Evolutionary conservation across 768 basidiomycete genomes (phyloP).

Genomic region (Lentinula boryana): DNA sequence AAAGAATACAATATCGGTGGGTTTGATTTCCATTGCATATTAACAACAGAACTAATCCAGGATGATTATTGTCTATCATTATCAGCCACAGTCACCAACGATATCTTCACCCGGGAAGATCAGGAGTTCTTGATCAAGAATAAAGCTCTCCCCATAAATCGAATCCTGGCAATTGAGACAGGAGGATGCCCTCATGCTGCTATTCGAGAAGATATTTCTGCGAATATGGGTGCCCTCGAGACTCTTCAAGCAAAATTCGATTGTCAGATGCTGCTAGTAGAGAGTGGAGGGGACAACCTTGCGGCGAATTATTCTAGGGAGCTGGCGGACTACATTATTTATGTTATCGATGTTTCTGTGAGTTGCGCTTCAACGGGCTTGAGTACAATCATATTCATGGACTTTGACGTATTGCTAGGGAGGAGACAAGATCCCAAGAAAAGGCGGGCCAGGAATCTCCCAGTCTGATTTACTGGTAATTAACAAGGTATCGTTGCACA

Average conservation of each 20-base stretch:
- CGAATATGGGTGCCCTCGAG: constrained; percentile 94
- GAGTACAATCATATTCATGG: not conserved
- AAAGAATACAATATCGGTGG: constrained; percentile 87
- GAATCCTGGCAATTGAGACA: constrained; percentile 95
- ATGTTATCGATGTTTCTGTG: constrained; percentile 84
- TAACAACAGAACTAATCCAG: not conserved
- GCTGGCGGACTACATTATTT: constrained; percentile 95
- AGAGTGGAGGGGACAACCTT: constrained; percentile 95
- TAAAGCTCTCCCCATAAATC: constrained; percentile 74
- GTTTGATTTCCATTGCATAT: constrained; percentile 13
- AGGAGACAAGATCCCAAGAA: constrained; percentile 97
- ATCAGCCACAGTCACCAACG: constrained; percentile 94
- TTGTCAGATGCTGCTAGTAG: constrained; percentile 90
- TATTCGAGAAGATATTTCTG: constrained; percentile 96
- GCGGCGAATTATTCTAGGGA: constrained; percentile 97
- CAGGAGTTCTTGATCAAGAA: constrained; percentile 96
- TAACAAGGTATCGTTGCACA: constrained; percentile 66
- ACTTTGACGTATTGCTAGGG: constrained; percentile 45
- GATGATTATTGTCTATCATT: not conserved
- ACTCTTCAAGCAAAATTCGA: constrained; percentile 86
- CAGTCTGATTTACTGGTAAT: constrained; percentile 92
- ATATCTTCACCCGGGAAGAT: constrained; percentile 97
- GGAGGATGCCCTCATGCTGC: constrained; percentile 98
- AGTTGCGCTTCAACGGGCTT: constrained; percentile 14
- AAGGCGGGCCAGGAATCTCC: constrained; percentile 97